Evolutionary conservation across 2,329 filamentous ascomycete species (phyloP).

Genomic region (Epichloe uncinata): DNA sequence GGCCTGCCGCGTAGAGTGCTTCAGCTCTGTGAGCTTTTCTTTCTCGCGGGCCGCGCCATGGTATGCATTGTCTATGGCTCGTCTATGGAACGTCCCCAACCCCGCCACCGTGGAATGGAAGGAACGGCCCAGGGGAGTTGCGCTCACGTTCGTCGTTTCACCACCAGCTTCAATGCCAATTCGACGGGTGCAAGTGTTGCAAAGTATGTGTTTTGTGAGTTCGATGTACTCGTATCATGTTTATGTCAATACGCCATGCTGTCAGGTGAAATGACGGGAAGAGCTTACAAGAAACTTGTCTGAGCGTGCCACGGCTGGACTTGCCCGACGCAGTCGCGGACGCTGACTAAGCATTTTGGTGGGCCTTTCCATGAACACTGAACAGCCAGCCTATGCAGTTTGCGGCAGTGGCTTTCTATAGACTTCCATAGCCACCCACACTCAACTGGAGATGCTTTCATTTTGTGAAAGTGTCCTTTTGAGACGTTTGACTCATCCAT

Average conservation of each 20-base stretch:
- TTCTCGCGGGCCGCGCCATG: slow-evolving; percentile 3
- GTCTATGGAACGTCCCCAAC: not conserved
- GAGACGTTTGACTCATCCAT: slow-evolving; percentile 7
- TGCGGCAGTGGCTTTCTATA: not conserved
- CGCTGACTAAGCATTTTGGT: slow-evolving; percentile 1
- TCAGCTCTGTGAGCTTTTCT: not conserved
- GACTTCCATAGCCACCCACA: not conserved
- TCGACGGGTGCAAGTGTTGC: not conserved
- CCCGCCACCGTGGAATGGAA: slow-evolving; percentile 2
- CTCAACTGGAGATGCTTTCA: not conserved
- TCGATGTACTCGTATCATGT: not conserved
- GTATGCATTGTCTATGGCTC: not conserved
- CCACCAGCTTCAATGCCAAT: not conserved
- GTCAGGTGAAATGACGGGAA: not conserved
- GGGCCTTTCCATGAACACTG: not conserved
- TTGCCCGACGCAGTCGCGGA: not conserved
- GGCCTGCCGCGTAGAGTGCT: not conserved
- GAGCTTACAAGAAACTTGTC: not conserved
- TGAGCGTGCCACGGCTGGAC: not conserved
- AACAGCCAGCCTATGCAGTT: not conserved
- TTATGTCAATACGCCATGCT: not conserved
- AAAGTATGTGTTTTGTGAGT: too few species aligned
- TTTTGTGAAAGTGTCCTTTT: slow-evolving; percentile 9
- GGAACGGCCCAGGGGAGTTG: slow-evolving; percentile 1
- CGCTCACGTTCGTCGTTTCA: not conserved